These are phyloP conservation scores for Geotrichum klebahnii DNA, from an alignment of 1,139 yeast genomes.

Conservation along the genomic window DNA sequence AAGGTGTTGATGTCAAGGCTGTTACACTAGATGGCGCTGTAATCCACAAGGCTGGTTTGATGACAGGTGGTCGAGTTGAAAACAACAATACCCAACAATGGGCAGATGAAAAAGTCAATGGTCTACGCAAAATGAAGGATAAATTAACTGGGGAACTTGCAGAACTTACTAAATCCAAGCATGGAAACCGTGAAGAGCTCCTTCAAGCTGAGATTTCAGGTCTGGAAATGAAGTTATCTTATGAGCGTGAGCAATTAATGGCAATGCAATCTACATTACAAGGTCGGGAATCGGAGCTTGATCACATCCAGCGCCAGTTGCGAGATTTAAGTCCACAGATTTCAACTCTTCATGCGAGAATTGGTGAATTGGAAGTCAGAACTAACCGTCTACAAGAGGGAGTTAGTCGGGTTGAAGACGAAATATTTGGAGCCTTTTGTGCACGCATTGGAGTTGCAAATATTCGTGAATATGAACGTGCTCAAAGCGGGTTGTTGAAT, in stretches of 20 bases:
- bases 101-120: conserved; percentile 69
- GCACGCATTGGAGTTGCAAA: conserved; percentile 48
- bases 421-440: conserved; percentile 55
- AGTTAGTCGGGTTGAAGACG: conserved; percentile 29
- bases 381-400: conserved; percentile 35
- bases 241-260: conserved; percentile 49
- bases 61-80: conserved; percentile 77
- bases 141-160: conserved; percentile 53
- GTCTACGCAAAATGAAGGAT: conserved; percentile 57
- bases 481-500: conserved; percentile 59
- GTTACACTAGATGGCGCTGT: conserved; percentile 83
- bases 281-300: conserved; percentile 55
- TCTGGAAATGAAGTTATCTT: conserved; percentile 54
- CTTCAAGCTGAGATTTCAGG: conserved; percentile 52
- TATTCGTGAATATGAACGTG: conserved; percentile 59
- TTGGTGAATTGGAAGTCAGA: conserved; percentile 31
- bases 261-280: conserved; percentile 51
- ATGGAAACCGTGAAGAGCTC: conserved; percentile 55
- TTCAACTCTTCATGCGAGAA: conserved; percentile 23
- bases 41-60: conserved; percentile 78
- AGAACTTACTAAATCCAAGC: conserved; percentile 45
- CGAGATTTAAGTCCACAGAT: conserved; percentile 25
- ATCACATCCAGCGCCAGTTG: conserved; percentile 43
- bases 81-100: conserved; percentile 48
- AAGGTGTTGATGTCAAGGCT: conserved; percentile 56